Percentiles rank a stretch among this genome's conserved stretches.
Conservation (phyloP, 345 rosid species). For the Populus nigra region DNA sequence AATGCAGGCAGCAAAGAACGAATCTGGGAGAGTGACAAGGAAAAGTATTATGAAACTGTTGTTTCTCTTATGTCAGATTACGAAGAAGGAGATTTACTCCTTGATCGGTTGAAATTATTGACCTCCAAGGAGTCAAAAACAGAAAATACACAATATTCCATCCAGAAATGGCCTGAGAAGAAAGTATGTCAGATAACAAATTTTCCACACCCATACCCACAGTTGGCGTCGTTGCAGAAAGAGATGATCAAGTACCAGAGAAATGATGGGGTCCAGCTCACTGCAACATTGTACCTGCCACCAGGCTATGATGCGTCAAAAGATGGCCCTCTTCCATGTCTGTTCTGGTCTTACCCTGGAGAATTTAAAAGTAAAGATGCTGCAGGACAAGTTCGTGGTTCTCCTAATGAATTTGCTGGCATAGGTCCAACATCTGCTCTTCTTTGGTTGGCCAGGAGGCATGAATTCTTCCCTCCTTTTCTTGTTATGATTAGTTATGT, state of each 20-base stretch:
- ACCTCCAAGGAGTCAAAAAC: conserved; percentile 95
- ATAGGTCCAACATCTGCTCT: conserved; percentile 94
- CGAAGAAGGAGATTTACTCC: conserved; percentile 60
- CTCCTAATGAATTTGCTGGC: conserved; percentile 96
- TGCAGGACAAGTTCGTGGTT: conserved; percentile 99
- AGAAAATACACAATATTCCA: conserved; percentile 84
- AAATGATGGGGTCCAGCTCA: conserved; percentile 93
- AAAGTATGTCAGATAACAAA: conserved; percentile 70
- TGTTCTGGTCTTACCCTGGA: conserved; percentile 97
- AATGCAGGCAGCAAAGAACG: conserved; percentile 88
- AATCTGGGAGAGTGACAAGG: conserved; percentile 96
- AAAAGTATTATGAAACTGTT: conserved; percentile 76
- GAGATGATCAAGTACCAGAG: conserved; percentile 97
- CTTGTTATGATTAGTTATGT: conserved; percentile 5
- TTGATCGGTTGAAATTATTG: conserved; percentile 72
- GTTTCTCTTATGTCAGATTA: conserved; percentile 95
- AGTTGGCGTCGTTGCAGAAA: conserved; percentile 84
- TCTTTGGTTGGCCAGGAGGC: conserved; percentile 98
- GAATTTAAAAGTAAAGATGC: conserved; percentile 99
- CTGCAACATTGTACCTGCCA: conserved; percentile 90
- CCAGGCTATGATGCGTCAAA: conserved; percentile 84
- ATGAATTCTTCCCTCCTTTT: conserved; percentile 15
- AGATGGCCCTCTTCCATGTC: conserved; percentile 93
- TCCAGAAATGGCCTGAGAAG: conserved; percentile 85
- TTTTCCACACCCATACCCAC: conserved; percentile 97